Evolutionary conservation across 305 asterid genomes (phyloP).

Genomic region (Caryopteris hybrid): DNA sequence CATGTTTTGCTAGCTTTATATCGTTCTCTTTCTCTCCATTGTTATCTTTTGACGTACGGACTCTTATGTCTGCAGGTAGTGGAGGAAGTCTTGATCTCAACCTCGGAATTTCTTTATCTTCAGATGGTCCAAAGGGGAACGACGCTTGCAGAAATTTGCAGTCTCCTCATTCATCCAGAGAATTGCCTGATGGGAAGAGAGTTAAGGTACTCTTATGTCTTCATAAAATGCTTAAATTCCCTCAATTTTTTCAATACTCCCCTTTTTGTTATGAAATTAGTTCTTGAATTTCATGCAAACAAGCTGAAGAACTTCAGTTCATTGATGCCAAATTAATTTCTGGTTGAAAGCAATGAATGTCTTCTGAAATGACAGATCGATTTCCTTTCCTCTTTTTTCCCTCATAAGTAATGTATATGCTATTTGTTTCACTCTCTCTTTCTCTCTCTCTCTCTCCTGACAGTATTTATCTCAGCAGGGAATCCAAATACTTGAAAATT

Average conservation of each 20-base stretch:
- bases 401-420: no score
- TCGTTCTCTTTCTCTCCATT: background rate
- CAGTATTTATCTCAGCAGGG: background rate
- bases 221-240: background rate
- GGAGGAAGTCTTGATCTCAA: constrained; percentile 77
- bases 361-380: no score
- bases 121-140: constrained; percentile 30
- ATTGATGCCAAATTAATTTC: background rate
- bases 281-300: background rate
- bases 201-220: constrained; percentile 41
- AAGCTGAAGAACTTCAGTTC: background rate
- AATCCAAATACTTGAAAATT: background rate
- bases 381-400: no score
- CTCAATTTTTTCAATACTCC: background rate
- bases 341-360: no score
- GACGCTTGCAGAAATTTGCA: constrained; percentile 26
- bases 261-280: background rate
- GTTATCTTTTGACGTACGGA: background rate
- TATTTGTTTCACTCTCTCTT: no score
- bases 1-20: constrained; percentile 2
- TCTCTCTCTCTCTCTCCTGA: background rate
- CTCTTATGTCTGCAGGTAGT: constrained; percentile 38
- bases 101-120: constrained; percentile 75
- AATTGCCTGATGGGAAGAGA: constrained; percentile 48
- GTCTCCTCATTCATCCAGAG: constrained; percentile 26